Evolutionary conservation across 768 basidiomycete species (phyloP), one percentile per base, ranked within the genome.

Genomic region (Terana coerulea): DNA sequence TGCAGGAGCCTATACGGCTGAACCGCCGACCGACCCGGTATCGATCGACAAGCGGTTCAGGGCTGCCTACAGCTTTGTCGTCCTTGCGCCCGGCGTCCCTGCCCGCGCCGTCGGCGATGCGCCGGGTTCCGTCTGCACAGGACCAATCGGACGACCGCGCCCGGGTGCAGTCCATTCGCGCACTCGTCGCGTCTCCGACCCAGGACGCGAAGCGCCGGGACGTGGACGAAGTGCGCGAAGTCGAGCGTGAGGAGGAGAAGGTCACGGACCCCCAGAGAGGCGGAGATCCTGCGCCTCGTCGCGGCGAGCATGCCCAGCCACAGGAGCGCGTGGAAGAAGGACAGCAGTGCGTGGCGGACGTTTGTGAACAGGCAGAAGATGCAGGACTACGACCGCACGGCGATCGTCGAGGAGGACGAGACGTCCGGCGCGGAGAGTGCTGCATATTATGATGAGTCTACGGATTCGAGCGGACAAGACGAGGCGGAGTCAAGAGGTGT

Each of bases 271-370:
- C 72, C 22, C 71, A n/a, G 74, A 47, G 80, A 83, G 58, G 73
- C 70, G 28, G 79, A 80, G 57, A 71, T 88, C 29, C 52, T 80
- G 58, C 77, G 74, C 56, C 72, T 88, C 29, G 79, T 88, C n/a
- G 84, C 84, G 8, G 85, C 84, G 24, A 72, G 79, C 66, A 79
- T 72, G 26, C 83, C 86, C 1, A 88, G 84, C 56, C 87, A 89
- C 63, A 75, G 84, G 47, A 79, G 75, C n/a, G 79, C 79, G 11
- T 88, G 86, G 86, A 79, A 72, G 59, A 75, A 76, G 54, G 75
- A 78, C 59, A 77, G 83, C 59, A 77, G 72, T 54, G 80, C 83
- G 11, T 88, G 85, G 86, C 75, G 77, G 51, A 63, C 76, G 17
- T 83, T 88, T 58, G 75, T 79, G 22, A 67, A 63, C 43, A 63